Conservation (phyloP, 352 stramenopile genomes). For the Phytophthora ramorum region DNA sequence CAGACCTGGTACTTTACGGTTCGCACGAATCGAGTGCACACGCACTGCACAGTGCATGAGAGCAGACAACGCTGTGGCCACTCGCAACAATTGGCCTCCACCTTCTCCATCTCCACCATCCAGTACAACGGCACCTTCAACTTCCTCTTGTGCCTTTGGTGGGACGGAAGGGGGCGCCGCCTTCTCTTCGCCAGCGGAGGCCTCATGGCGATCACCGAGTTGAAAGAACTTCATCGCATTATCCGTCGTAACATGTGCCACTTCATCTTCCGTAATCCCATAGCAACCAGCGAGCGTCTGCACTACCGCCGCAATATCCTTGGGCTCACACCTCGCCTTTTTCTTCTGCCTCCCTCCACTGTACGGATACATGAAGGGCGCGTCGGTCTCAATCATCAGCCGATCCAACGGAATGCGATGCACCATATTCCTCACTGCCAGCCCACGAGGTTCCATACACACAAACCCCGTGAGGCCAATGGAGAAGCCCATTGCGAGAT, state of each 20-base stretch:
- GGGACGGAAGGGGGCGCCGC: not conserved
- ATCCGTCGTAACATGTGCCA: conserved; percentile 49
- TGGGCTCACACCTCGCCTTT: conserved; percentile 62
- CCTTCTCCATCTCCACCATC: conserved; percentile 81
- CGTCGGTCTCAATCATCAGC: conserved; percentile 81
- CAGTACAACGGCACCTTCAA: conserved; percentile 39
- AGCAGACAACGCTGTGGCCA: conserved; percentile 73
- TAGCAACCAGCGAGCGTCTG: conserved; percentile 67
- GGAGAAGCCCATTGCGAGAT: conserved; percentile 71
- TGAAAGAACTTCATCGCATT: conserved; percentile 68
- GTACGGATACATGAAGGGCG: conserved; percentile 82
- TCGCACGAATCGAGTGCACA: conserved; percentile 84
- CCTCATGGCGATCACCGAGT: conserved; percentile 27
- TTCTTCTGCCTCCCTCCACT: conserved; percentile 36
- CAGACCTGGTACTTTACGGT: conserved; percentile 75
- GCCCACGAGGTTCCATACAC: conserved; percentile 65
- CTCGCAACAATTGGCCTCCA: conserved; percentile 90
- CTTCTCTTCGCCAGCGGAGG: conserved; percentile 11
- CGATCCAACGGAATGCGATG: conserved; percentile 54
- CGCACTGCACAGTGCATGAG: conserved; percentile 66
- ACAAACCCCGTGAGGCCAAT: conserved; percentile 80
- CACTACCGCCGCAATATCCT: conserved; percentile 65
- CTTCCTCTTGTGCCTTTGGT: not conserved
- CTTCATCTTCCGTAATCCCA: conserved; percentile 38
- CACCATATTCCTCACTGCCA: conserved; percentile 52